Percentiles rank a stretch among this genome's conserved stretches.
phyloP scores from a whole-genome alignment of 2,329 filamentous ascomycete species.

The Cercospora berteroae region DNA sequence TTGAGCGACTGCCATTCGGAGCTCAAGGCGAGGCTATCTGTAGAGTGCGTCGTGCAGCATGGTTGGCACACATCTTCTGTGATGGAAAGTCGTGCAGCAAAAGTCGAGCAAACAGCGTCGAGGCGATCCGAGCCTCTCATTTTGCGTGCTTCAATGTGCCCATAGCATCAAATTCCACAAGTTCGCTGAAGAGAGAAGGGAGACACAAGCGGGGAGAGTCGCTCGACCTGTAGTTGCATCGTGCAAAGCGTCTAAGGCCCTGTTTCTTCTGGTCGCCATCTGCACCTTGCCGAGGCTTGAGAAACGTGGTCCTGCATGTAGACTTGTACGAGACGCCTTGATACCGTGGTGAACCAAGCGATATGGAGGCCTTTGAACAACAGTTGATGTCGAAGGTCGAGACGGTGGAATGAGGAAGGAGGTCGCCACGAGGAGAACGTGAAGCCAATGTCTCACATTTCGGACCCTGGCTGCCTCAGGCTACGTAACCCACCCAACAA shows the following conservation, averaged over 20 bases:
- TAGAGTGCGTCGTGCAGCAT: neutral
- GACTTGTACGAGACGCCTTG: neutral
- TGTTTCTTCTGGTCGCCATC: neutral
- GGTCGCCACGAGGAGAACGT: neutral
- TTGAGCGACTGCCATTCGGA: neutral
- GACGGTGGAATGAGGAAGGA: neutral
- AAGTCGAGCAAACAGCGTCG: neutral
- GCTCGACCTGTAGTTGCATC: neutral
- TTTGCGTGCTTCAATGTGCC: neutral
- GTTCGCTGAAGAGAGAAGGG: neutral
- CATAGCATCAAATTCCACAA: neutral
- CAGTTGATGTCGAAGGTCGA: neutral
- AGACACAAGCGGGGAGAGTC: neutral
- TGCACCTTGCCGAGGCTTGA: neutral
- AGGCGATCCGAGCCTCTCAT: neutral
- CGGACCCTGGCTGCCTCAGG: neutral
- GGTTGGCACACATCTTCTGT: neutral
- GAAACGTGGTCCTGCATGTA: neutral
- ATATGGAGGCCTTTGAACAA: too few relatives aligned
- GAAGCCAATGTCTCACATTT: neutral
- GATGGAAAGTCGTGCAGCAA: neutral
- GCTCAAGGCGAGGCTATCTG: neutral
- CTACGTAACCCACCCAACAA: neutral
- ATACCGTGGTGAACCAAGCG: neutral
- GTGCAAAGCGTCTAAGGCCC: neutral